Conservation (phyloP, 768 basidiomycete species). For the Boletus sensibilis region DNA sequence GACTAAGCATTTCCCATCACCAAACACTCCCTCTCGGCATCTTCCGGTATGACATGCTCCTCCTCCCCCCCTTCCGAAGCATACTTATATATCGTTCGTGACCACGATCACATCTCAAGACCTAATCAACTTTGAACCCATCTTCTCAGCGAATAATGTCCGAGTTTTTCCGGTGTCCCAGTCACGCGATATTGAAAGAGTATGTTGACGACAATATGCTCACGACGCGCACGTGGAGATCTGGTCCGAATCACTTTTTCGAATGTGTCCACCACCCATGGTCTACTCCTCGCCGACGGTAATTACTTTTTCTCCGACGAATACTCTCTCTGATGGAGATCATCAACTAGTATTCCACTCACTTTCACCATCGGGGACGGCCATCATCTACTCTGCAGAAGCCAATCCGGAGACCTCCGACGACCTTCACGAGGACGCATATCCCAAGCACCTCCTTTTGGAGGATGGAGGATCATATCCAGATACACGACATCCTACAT, state of each 20-base stretch:
- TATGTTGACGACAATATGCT: conserved; percentile 7
- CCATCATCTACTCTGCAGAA: conserved; percentile 59
- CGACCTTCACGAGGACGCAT: no score
- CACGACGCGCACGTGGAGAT: conserved; percentile 55
- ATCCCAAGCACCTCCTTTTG: conserved; percentile 38
- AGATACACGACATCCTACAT: conserved; percentile 33
- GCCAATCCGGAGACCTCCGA: conserved; percentile 28
- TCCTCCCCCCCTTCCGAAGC: conserved; percentile 4
- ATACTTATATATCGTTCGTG: no score
- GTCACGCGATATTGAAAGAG: conserved; percentile 26
- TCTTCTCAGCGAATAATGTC: neutral
- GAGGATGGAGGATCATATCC: conserved; percentile 45
- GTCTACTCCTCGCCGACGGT: conserved; percentile 49
- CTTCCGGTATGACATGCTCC: neutral
- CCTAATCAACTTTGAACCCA: conserved; percentile 19
- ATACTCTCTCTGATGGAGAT: neutral
- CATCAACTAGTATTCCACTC: neutral
- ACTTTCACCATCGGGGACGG: conserved; percentile 4
- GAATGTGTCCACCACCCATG: conserved; percentile 55
- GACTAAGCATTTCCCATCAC: conserved; percentile 28
- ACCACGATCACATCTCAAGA: no score
- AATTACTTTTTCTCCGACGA: conserved; percentile 53
- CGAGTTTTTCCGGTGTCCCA: conserved; percentile 43
- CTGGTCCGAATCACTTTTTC: conserved; percentile 46
- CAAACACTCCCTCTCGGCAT: neutral